These are phyloP conservation scores for Senna tora DNA, from an alignment of 306 rosid species.

Conservation along the genomic window DNA sequence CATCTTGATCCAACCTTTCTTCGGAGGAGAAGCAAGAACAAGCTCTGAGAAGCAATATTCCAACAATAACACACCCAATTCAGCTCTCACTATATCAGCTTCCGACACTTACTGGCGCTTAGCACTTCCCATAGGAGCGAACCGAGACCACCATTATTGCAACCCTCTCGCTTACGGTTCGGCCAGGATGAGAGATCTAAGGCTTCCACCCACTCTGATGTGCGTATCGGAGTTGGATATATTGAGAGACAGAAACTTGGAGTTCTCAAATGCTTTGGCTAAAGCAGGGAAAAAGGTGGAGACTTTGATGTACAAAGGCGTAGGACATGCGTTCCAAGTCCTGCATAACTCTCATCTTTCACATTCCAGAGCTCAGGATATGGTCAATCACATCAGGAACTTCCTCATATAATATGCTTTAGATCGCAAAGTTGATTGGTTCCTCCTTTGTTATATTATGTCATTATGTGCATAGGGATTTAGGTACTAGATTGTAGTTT, in stretches of 20 bases:
- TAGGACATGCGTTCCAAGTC: slow-evolving; percentile 88
- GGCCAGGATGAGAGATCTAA: slow-evolving; percentile 50
- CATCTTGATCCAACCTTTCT: slow-evolving; percentile 85
- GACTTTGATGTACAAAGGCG: slow-evolving; percentile 57
- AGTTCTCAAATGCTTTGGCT: slow-evolving; percentile 58
- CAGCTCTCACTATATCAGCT: slow-evolving; percentile 61
- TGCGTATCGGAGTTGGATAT: slow-evolving; percentile 82
- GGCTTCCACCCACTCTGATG: slow-evolving; percentile 57
- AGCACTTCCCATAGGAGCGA: slow-evolving; percentile 70
- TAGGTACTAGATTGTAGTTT: too few relatives aligned
- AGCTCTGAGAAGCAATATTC: slow-evolving; percentile 56
- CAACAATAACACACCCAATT: slow-evolving; percentile 48
- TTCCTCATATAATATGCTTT: slow-evolving; percentile 43
- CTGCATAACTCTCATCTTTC: slow-evolving; percentile 68
- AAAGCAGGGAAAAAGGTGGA: slow-evolving; percentile 70
- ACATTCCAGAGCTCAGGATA: slow-evolving; percentile 56
- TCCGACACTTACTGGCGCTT: slow-evolving; percentile 77
- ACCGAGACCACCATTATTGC: slow-evolving; percentile 77
- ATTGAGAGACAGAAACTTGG: slow-evolving; percentile 68
- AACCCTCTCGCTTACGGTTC: slow-evolving; percentile 59
- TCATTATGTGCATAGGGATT: too few relatives aligned
- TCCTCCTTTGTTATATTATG: too few relatives aligned
- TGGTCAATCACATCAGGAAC: slow-evolving; percentile 56
- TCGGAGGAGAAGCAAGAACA: slow-evolving; percentile 79
- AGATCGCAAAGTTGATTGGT: too few relatives aligned